A percentile compares a stretch with the other conserved stretches of the same genome.
phyloP scores from a whole-genome alignment of 164 flowering plant genomes.

The Vitis rupestris region DNA sequence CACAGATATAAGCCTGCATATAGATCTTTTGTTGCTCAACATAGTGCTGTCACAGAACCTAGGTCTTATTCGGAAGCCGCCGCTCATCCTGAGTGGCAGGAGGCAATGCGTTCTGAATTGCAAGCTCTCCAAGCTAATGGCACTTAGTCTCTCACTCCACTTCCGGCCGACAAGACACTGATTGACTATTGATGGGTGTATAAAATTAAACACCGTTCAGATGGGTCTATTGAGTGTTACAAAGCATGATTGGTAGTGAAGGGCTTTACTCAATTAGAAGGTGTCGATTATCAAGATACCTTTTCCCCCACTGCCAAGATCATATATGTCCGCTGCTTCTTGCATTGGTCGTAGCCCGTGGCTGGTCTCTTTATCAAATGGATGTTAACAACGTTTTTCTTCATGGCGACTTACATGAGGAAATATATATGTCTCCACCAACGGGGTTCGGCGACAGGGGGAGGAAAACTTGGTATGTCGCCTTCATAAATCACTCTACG shows the following conservation, averaged over 20 bases:
- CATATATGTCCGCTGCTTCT: not conserved
- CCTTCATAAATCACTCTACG: not conserved
- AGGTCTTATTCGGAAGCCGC: not conserved
- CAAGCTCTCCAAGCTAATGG: not conserved
- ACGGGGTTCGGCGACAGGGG: not conserved
- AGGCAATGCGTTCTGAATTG: not conserved
- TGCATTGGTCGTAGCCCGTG: not conserved
- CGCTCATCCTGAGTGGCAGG: not conserved
- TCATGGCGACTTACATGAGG: not conserved
- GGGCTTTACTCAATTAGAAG: not conserved
- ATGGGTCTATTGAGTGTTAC: not conserved
- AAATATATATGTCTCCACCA: not conserved
- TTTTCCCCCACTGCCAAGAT: not conserved
- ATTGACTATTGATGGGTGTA: no score
- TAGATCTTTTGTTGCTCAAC: not conserved
- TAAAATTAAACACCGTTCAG: not conserved
- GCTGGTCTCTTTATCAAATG: constrained; percentile 2
- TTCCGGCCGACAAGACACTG: no score
- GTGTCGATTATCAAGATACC: not conserved
- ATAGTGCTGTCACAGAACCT: not conserved
- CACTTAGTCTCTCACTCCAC: not conserved
- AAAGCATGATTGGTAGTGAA: not conserved
- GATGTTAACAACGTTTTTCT: not conserved
- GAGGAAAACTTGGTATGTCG: not conserved
- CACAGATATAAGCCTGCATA: not conserved